Base-by-base conservation (phyloP, 1,284 basidiomycete genomes). In the Marasmius tenuissimus region DNA sequence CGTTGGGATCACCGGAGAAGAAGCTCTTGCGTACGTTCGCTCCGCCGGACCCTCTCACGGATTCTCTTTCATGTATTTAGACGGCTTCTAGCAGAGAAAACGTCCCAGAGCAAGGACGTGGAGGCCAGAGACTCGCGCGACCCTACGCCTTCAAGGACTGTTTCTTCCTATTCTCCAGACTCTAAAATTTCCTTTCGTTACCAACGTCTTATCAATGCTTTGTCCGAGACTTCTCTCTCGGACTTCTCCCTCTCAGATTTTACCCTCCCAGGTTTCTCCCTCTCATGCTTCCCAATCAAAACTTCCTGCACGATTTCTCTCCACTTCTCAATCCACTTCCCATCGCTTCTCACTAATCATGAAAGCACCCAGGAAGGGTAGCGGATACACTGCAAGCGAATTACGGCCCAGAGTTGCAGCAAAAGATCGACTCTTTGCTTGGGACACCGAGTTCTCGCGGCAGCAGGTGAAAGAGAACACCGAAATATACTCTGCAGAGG, bases 11-110 rank as follows among this genome's bases (percentile, higher is more conserved):
- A 20, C 60, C 1, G 33, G 39, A 4, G 33, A 45, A 2, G 18
- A 57, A 55, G 5, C 52, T 70, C n/a, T n/a, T 16, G 7, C 45
- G 50, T 3, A 8, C 61, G 16, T 66, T 71, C 48, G 34, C 10
- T 33, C 60, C 71, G 49, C 70, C 68, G 10, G 55, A 57, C 2
- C 69, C 71, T 47, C 65, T 71, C 37, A 16, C 3, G 1, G 22
- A 39, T 20, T 64, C 58, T 38, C 60, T 71, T 27, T 27, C 27
- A 2, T 27, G 4, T 27, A 4, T 27, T 27, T 27, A 27, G 27
- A 27, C 27, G 4, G 4, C 27, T 2, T 4, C 27, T 27, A 2
- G 2, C 4, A 4, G 27, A 27, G 27, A 27, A 2, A 4, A 27
- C 4, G 27, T 27, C 27, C 27, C 2, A 27, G 4, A 4, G 27